Evolutionary conservation across 2,329 filamentous ascomycete genomes (phyloP), one percentile per base, ranked within the genome.

Genomic region (Hypoxylon sp.): DNA sequence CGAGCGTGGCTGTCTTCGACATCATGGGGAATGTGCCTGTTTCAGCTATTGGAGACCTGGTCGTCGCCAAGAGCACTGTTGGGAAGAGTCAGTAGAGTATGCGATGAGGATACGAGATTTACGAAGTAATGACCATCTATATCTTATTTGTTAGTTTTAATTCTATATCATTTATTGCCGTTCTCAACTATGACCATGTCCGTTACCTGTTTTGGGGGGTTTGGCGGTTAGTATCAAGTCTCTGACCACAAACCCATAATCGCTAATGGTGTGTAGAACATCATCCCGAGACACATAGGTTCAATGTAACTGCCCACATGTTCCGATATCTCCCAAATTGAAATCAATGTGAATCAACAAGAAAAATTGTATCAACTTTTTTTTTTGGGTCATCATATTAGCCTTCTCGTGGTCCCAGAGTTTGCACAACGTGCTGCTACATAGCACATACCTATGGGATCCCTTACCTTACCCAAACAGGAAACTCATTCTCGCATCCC

Each of bases 1-100:
- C 66, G 1, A 52, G 50, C 4, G 63, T 73, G 1, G 66, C 73
- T 11, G 66, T 74, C 7, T 74, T 73, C 32, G 73, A 73, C 13
- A 71, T 73, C 28, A 72, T 74, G 73, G 65, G 67, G 2, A 68
- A 65, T 1, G 61, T 64, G 19, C 62, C 68, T 2, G 51, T 71
- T 32, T 56, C 65, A 17, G 59, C 52, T 21, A 71, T 72, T 14
- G 68, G 65, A 25, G 68, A 71, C 45, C 45, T 74, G 23, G 69
- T 74, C 3, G 69, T 69, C 7, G 64, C 71, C 23, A 70, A 62
- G 49, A 73, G 69, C 49, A 63, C 56, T 19, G 48, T 73, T 43
- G 69, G 65, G 7, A 69, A 71, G 59, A 58, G 32, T 25, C 23
- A 63, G 55, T 65, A 65, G 38, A 17, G 17, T 19, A 38, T 48